Percentiles rank a stretch among this genome's conserved stretches.
phyloP scores from a whole-genome alignment of 768 basidiomycete species.

The Sporobolomyces phaffii region DNA sequence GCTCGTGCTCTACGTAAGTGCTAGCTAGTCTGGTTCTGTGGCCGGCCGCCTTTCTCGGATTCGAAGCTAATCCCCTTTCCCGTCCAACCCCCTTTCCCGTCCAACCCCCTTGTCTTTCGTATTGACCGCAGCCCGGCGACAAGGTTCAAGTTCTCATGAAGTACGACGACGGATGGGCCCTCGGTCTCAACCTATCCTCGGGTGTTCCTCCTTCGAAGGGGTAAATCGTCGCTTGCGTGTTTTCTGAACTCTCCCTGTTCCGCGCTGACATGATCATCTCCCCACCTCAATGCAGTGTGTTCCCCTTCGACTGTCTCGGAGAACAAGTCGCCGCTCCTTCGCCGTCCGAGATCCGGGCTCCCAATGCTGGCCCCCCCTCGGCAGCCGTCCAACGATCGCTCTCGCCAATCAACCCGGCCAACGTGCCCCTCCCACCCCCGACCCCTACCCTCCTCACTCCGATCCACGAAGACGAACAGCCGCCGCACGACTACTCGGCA shows the following conservation, averaged over 20 bases:
- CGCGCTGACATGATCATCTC: background rate
- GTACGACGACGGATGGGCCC: slow-evolving; percentile 43
- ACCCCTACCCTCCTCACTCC: slow-evolving; percentile 15
- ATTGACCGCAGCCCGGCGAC: slow-evolving; percentile 35
- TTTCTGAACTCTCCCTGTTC: background rate
- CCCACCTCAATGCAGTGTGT: slow-evolving; percentile 10
- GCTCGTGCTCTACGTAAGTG: slow-evolving; percentile 38
- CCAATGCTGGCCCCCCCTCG: background rate
- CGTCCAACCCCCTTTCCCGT: too few species aligned
- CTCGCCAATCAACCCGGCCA: slow-evolving; percentile 20
- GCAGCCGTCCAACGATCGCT: background rate
- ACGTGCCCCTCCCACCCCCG: slow-evolving; percentile 28
- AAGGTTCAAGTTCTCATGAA: slow-evolving; percentile 40
- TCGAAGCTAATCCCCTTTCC: too few species aligned
- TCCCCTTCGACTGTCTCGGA: slow-evolving; percentile 38
- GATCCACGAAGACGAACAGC: slow-evolving; percentile 8
- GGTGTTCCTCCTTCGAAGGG: slow-evolving; percentile 21
- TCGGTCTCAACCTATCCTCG: slow-evolving; percentile 27
- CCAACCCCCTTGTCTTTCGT: too few species aligned
- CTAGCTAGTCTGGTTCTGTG: too few species aligned
- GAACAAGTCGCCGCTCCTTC: background rate
- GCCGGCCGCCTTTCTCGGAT: background rate
- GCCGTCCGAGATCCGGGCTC: background rate
- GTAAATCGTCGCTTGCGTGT: background rate
- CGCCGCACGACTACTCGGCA: background rate